phyloP scores from a whole-genome alignment of 164 flowering plant genomes.

The Amborella trichopoda region DNA sequence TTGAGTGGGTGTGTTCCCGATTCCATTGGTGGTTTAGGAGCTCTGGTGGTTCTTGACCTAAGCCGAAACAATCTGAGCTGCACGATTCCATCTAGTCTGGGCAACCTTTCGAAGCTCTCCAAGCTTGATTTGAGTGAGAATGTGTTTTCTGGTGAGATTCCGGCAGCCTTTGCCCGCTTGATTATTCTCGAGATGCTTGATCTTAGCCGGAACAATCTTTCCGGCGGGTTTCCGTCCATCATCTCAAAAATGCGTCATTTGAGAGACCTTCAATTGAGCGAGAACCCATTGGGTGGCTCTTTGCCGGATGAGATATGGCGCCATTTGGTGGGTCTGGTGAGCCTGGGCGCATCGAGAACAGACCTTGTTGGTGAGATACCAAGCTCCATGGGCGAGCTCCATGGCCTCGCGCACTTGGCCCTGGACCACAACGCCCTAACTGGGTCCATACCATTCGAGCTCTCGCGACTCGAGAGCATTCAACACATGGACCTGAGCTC shows the following conservation, averaged over 20 bases:
- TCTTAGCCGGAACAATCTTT: conserved; percentile 1
- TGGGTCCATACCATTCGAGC: conserved; percentile 2
- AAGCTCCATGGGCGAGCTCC: conserved; percentile 4
- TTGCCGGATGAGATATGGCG: conserved; percentile 6
- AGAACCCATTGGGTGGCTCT: conserved; percentile 4
- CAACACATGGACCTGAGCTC: conserved; percentile 6
- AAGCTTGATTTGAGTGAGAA: conserved; percentile 8
- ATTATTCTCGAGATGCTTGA: conserved; percentile 4
- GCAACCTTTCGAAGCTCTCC: conserved; percentile 1
- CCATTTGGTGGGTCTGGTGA: conserved; percentile 2
- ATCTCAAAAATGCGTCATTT: background rate
- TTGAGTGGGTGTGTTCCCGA: conserved; percentile 1
- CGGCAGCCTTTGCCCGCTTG: background rate
- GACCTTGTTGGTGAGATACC: conserved; percentile 6
- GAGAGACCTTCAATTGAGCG: conserved; percentile 2
- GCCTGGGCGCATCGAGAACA: conserved; percentile 4
- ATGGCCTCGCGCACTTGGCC: conserved; percentile 2
- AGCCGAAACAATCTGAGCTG: conserved; percentile 4
- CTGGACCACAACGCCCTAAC: conserved; percentile 6
- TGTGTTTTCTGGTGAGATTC: conserved; percentile 4
- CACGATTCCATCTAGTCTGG: conserved; percentile 1
- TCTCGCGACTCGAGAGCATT: conserved; percentile 1
- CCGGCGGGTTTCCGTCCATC: conserved; percentile 5
- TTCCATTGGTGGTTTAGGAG: conserved; percentile 1
- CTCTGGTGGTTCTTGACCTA: conserved; percentile 7